Evolutionary conservation across 148 eudicot species (phyloP).

Genomic region (Hydrangea macrophylla): DNA sequence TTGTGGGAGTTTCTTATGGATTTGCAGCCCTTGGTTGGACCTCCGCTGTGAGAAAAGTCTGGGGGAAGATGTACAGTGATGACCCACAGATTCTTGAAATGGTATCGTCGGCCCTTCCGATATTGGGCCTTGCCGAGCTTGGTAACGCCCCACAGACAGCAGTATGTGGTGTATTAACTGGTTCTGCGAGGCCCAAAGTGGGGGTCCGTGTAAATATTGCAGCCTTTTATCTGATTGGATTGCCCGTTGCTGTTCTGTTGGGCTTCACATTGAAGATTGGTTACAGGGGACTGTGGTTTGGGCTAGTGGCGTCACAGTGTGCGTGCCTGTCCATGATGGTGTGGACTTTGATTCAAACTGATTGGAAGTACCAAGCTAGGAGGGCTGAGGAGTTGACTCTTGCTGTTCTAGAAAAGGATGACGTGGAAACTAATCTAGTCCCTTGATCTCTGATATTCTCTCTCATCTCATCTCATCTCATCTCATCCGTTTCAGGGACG

Average conservation of each 20-base stretch:
- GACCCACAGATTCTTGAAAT: conserved; percentile 45
- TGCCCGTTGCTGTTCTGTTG: conserved; percentile 58
- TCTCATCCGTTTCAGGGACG: background rate
- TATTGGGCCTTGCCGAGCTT: conserved; percentile 72
- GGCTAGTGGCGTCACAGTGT: conserved; percentile 63
- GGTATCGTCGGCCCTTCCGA: conserved; percentile 51
- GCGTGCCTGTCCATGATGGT: conserved; percentile 69
- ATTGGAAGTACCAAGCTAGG: conserved; percentile 70
- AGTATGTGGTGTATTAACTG: conserved; percentile 70
- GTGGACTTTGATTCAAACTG: conserved; percentile 43
- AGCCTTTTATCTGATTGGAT: conserved; percentile 73
- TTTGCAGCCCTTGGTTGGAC: conserved; percentile 39
- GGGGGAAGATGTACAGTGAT: conserved; percentile 74
- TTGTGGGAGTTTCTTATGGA: conserved; percentile 37
- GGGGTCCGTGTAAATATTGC: conserved; percentile 64
- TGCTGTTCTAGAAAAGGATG: conserved; percentile 37
- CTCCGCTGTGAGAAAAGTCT: conserved; percentile 34
- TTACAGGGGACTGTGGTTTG: conserved; percentile 71
- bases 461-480: no score
- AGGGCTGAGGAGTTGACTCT: conserved; percentile 73
- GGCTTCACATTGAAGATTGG: conserved; percentile 57
- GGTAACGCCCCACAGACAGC: conserved; percentile 89
- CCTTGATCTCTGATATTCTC: conserved; percentile 14
- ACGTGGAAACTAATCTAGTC: conserved; percentile 44
- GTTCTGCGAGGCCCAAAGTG: conserved; percentile 68